These are phyloP conservation scores for Saccharomyces hybrid DNA, from an alignment of 1,139 yeast species.

Conservation along the genomic window DNA sequence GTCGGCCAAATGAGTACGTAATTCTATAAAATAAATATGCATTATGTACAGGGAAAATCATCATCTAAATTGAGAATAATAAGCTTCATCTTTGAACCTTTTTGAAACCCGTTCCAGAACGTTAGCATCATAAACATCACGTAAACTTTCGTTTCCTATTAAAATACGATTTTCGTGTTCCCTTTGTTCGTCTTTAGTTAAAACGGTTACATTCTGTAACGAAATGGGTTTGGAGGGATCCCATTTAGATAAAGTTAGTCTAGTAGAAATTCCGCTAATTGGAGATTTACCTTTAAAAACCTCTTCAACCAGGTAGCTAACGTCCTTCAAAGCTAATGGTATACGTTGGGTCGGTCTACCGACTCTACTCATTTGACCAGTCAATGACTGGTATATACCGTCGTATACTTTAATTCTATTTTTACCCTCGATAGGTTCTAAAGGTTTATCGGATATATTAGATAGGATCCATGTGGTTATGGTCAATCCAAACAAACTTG, in stretches of 20 bases:
- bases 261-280: conserved; percentile 70
- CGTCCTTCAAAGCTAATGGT: conserved; percentile 64
- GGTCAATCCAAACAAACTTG: conserved; percentile 89
- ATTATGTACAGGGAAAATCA: not conserved
- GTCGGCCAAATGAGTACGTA: not conserved
- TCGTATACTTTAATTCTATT: conserved; percentile 79
- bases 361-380: conserved; percentile 77
- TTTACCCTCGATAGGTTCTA: conserved; percentile 83
- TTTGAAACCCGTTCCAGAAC: conserved; percentile 50
- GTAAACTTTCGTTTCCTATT: conserved; percentile 51
- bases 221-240: conserved; percentile 49
- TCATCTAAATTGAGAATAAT: conserved; percentile 53
- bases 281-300: conserved; percentile 88
- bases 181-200: conserved; percentile 83
- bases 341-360: conserved; percentile 62
- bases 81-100: conserved; percentile 65
- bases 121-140: conserved; percentile 55
- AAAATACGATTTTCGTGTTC: conserved; percentile 68
- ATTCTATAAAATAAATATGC: not conserved
- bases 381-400: conserved; percentile 67
- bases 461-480: conserved; percentile 79
- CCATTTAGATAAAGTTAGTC: conserved; percentile 78
- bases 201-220: conserved; percentile 67
- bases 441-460: conserved; percentile 74
- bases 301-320: conserved; percentile 79